Base-by-base conservation (phyloP, 306 rosid genomes). In the Albizia julibrissin region DNA sequence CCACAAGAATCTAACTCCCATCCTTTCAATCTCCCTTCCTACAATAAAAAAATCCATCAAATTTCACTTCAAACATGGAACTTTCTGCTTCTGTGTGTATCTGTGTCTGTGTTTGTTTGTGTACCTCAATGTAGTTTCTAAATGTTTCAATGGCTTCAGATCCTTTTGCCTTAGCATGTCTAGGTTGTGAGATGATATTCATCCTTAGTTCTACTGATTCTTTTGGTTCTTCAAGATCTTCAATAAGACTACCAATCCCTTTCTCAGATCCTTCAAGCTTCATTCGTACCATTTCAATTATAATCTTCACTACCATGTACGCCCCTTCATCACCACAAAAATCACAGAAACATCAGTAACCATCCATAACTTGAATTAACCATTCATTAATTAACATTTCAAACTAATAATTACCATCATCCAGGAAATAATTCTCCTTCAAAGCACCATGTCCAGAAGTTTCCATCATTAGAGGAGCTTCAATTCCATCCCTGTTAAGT, bases 391-490 rank as follows among this genome's bases (percentile, higher is more conserved):
- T 29, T 29, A 49, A 50, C 2, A 50, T 50, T 18, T 18, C 31
- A n/a, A 58, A 81, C 94, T 21, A 37, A 37, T 50, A 18, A 50
- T 52, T 52, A 52, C 98, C 99, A 82, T 95, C 97, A 69, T 95
- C 99, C 67, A 95, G 97, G 86, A 91, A 93, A 85, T 89, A 88
- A 19, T 95, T 95, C 85, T 95, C 99, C 82, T 85, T 93, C 13
- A 95, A 92, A 72, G 99, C 98, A 59, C 99, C 98, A 46, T 91
- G 98, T 14, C 99, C 97, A 8, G 98, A 93, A 0, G 99, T 93
- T 82, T 95, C 98, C 93, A 95, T 93, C 99, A 90, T 93, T 18
- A 93, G 92, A 84, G 88, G 94, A 2, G 99, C 72, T 76, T 93
- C 94, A 75, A 93, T 79, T 16, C 98, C 98, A 2, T 88, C 95